These are phyloP conservation scores for Neurospora sp. DNA, from an alignment of 495 filamentous ascomycete genomes.

Conservation along the genomic window DNA sequence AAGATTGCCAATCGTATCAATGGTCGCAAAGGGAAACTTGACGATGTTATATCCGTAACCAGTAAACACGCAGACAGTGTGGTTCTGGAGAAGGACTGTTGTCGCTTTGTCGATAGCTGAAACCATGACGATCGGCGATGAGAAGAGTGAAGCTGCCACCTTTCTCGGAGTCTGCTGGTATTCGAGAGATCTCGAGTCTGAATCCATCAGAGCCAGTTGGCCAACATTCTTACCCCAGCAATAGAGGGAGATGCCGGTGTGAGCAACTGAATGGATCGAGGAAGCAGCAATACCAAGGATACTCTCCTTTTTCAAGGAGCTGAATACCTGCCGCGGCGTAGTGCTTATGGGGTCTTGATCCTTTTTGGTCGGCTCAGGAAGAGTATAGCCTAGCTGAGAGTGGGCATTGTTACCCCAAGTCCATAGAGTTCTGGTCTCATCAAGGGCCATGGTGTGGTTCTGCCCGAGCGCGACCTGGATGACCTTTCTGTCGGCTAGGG, in stretches of 20 bases:
- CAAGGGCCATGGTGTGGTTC: slow-evolving; percentile 80
- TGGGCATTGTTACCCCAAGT: slow-evolving; percentile 87
- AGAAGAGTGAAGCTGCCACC: slow-evolving; percentile 80
- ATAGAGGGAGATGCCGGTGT: slow-evolving; percentile 71
- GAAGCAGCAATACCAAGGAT: slow-evolving; percentile 84
- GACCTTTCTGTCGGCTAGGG: slow-evolving; percentile 59
- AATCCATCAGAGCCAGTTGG: slow-evolving; percentile 87
- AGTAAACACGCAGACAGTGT: slow-evolving; percentile 85
- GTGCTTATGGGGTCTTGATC: slow-evolving; percentile 74
- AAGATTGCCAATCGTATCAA: slow-evolving; percentile 58
- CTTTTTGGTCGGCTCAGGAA: slow-evolving; percentile 44
- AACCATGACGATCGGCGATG: slow-evolving; percentile 62
- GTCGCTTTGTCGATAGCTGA: slow-evolving; percentile 89
- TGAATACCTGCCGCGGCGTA: slow-evolving; percentile 80
- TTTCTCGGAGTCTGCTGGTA: slow-evolving; percentile 71
- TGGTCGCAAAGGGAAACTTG: slow-evolving; percentile 60
- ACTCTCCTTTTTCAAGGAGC: slow-evolving; percentile 74
- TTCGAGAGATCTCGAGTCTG: slow-evolving; percentile 82
- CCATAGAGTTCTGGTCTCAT: slow-evolving; percentile 71
- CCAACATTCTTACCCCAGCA: slow-evolving; percentile 96
- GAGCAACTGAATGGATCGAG: slow-evolving; percentile 80
- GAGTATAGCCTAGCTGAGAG: slow-evolving; percentile 75
- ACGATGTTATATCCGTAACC: slow-evolving; percentile 87
- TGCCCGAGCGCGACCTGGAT: slow-evolving; percentile 70
- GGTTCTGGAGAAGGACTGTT: slow-evolving; percentile 70